Conservation (phyloP, 148 eudicot species). For the Silene conica region DNA sequence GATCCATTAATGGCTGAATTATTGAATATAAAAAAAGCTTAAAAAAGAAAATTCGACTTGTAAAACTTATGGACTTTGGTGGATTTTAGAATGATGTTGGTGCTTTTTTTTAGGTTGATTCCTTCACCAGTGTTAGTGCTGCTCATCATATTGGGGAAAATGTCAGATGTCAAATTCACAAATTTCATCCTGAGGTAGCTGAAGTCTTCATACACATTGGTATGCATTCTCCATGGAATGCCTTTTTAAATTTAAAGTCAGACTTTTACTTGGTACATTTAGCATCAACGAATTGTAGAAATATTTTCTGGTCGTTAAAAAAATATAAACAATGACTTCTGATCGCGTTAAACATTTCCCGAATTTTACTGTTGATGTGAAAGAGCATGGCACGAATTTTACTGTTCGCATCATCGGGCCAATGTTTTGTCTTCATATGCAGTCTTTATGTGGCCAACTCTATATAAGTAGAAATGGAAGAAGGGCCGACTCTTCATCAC, state of each 20-base stretch:
- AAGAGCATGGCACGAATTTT: not conserved
- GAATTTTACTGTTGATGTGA: not conserved
- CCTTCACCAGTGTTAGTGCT: conserved; percentile 87
- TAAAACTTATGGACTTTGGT: too few species aligned
- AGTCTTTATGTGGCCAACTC: too few species aligned
- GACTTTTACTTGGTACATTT: not conserved
- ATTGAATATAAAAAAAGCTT: not conserved
- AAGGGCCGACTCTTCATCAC: not conserved
- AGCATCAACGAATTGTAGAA: not conserved
- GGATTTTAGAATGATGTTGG: conserved; percentile 7
- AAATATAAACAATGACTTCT: not conserved
- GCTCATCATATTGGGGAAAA: conserved; percentile 90
- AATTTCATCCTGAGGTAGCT: conserved; percentile 74
- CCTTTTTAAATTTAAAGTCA: not conserved
- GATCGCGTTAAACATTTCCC: not conserved
- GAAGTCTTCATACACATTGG: conserved; percentile 99
- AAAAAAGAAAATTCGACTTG: too few species aligned
- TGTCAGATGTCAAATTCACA: conserved; percentile 65
- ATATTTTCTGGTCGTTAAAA: too few species aligned
- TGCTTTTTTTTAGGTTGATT: conserved; percentile 71
- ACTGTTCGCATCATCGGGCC: not conserved
- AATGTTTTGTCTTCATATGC: not conserved
- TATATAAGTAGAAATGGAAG: not conserved
- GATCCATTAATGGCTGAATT: not conserved
- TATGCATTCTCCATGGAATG: conserved; percentile 14